Evolutionary conservation across 2,329 filamentous ascomycete genomes (phyloP).

Genomic region (Acephala macrosclerotiorum): DNA sequence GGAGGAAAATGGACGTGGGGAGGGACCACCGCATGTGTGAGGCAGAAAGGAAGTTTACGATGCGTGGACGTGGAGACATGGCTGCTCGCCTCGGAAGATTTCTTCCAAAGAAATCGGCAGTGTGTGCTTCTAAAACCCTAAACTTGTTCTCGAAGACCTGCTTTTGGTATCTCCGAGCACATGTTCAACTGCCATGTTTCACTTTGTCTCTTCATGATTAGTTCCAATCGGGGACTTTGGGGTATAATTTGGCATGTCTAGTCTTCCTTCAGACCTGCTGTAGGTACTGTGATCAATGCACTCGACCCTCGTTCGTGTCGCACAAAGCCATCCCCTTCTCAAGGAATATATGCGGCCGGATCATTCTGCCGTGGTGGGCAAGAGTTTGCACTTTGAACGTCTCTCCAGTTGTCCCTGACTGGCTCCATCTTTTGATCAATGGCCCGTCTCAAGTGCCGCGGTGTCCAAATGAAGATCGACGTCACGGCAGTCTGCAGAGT

Average conservation of each 20-base stretch:
- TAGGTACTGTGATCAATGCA: not conserved
- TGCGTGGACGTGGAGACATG: not conserved
- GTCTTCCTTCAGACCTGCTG: constrained; percentile 1
- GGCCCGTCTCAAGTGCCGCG: constrained; percentile 1
- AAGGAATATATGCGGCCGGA: not conserved
- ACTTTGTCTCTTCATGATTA: not conserved
- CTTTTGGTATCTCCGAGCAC: not conserved
- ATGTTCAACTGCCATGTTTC: not conserved
- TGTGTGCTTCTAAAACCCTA: not conserved
- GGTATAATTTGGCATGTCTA: not conserved
- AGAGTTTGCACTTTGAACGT: too few relatives aligned
- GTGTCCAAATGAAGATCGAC: not conserved
- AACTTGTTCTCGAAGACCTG: not conserved
- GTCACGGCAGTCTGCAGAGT: not conserved
- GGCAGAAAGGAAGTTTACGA: too few relatives aligned
- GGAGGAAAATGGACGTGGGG: not conserved
- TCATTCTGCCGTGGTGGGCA: too few relatives aligned
- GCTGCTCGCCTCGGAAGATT: not conserved
- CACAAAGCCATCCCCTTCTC: not conserved
- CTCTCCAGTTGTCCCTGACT: not conserved
- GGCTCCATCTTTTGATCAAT: not conserved
- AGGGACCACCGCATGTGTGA: not conserved
- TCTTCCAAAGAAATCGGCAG: not conserved
- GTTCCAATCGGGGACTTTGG: not conserved
- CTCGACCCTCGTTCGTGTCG: not conserved